A percentile compares a stretch with the other conserved stretches of the same genome.
Conservation (phyloP, 129 eudicot species). For the Ambrosia artemisiifolia region DNA sequence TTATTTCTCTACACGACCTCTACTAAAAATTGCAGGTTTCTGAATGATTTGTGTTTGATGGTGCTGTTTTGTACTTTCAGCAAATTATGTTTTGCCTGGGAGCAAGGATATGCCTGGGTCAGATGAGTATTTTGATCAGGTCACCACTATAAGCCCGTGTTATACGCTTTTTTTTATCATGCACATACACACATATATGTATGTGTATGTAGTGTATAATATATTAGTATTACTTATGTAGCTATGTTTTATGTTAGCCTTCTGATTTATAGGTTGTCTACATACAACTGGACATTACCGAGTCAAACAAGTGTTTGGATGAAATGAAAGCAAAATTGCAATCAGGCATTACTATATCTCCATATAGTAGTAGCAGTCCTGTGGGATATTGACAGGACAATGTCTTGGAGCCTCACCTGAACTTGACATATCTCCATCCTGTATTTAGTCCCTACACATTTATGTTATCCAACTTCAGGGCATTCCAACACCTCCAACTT, state of each 20-base stretch:
- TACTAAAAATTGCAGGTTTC: too few species aligned
- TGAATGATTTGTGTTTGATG: constrained; percentile 1
- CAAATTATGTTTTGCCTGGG: constrained; percentile 62
- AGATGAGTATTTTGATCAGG: constrained; percentile 76
- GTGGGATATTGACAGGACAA: constrained; percentile 25
- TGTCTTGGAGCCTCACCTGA: constrained; percentile 16
- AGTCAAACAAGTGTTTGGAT: constrained; percentile 44
- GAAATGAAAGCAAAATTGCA: constrained; percentile 50
- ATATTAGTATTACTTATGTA: not conserved
- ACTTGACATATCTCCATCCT: constrained; percentile 21
- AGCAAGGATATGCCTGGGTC: constrained; percentile 61
- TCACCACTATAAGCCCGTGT: not conserved
- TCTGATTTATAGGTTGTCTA: constrained; percentile 40
- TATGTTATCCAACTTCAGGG: constrained; percentile 17
- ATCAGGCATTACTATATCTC: constrained; percentile 11
- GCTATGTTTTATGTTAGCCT: not conserved
- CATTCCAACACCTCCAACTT: constrained; percentile 21
- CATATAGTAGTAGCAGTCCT: constrained; percentile 16
- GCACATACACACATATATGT: not conserved
- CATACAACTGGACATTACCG: constrained; percentile 46
- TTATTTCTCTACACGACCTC: too few species aligned
- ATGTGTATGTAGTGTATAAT: too few species aligned
- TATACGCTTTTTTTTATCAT: not conserved
- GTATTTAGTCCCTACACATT: constrained; percentile 21
- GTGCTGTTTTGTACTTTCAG: constrained; percentile 34